These are phyloP conservation scores for Endocladia muricata DNA, from an alignment of 31 red algal genomes.

Conservation along the genomic window DNA sequence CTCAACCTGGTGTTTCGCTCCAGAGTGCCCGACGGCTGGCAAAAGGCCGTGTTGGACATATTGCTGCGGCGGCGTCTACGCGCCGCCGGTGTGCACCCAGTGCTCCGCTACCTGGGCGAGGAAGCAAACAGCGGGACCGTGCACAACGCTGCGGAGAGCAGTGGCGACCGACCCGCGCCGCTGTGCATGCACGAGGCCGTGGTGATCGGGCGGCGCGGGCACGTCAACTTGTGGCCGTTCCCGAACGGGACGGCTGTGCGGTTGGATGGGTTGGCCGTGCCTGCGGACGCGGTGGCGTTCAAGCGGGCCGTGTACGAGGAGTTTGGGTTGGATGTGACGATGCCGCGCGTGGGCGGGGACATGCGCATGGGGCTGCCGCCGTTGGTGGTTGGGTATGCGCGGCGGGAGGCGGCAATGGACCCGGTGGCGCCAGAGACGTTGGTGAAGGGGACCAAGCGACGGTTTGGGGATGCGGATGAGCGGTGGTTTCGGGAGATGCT, in stretches of 20 bases:
- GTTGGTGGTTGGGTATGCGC: conserved; percentile 25
- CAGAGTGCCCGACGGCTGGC: neutral
- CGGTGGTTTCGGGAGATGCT: conserved; percentile 22
- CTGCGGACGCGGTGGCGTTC: conserved; percentile 33
- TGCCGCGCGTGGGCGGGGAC: neutral
- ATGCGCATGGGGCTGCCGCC: conserved; percentile 1
- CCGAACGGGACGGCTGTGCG: conserved; percentile 12
- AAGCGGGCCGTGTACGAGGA: conserved; percentile 31
- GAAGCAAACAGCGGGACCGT: neutral
- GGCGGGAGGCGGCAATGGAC: conserved; percentile 4
- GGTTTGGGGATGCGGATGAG: conserved; percentile 5
- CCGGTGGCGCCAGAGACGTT: neutral
- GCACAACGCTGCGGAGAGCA: neutral
- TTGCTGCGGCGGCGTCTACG: neutral
- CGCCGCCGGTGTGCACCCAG: neutral
- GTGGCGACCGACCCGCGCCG: neutral
- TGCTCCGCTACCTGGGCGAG: neutral
- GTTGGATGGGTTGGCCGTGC: conserved; percentile 20
- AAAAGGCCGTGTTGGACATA: neutral
- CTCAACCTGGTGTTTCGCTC: neutral
- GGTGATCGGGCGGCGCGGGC: conserved; percentile 21
- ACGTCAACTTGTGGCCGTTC: conserved; percentile 55
- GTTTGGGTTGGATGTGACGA: neutral
- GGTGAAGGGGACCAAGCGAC: neutral
- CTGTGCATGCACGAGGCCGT: conserved; percentile 19